Base-by-base conservation (phyloP, 2,329 filamentous ascomycete species). In the Xenosphaeropsis pyriputrescens region DNA sequence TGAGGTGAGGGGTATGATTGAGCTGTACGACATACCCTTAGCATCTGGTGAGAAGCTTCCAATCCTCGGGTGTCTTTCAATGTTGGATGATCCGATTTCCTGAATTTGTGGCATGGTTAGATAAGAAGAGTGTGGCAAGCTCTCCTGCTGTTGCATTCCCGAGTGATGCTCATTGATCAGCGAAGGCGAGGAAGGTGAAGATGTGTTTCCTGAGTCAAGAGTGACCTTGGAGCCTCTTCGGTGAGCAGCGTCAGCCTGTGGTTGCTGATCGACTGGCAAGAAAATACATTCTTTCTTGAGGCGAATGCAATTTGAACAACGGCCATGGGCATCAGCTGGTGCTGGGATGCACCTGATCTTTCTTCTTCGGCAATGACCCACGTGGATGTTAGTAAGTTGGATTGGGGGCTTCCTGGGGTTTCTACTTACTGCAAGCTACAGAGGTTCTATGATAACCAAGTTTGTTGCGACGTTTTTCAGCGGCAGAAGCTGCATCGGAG, bases 211-310 rank as follows among this genome's bases (percentile, higher is more conserved):
- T 29, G 46, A 46, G 15, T 48, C 50, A 37, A 47, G 50, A 17
- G 48, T 48, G 36, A 44, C 58, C 44, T 65, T 68, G 30, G 62
- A 59, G 39, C 41, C 46, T 45, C 46, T 44, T 17, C 61, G 59
- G 15, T 57, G 48, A 18, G 69, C 61, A 35, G 61, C 53, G 17
- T 70, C 61, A 33, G 61, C 42, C 8, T 68, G 66, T 18, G 71
- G 73, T 47, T 75, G 70, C 54, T 86, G 83, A 46, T 94, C 86
- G 16, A 95, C 88, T 1, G 88, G 84, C 49, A 79, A 83, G 60
- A 93, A 96, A 54, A 81, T 85, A 60, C 89, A 96, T 46, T 94
- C 85, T 53, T 93, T 95, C 59, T 93, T 93, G 53, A 96, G 64
- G 34, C 86, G 77, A 51, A 94, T 93, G 60, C 89, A 96, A 62